A percentile compares a stretch with the other conserved stretches of the same genome.
Evolutionary conservation across 1,284 basidiomycete species (phyloP).

Genomic region (Ustilago shanxiensis): DNA sequence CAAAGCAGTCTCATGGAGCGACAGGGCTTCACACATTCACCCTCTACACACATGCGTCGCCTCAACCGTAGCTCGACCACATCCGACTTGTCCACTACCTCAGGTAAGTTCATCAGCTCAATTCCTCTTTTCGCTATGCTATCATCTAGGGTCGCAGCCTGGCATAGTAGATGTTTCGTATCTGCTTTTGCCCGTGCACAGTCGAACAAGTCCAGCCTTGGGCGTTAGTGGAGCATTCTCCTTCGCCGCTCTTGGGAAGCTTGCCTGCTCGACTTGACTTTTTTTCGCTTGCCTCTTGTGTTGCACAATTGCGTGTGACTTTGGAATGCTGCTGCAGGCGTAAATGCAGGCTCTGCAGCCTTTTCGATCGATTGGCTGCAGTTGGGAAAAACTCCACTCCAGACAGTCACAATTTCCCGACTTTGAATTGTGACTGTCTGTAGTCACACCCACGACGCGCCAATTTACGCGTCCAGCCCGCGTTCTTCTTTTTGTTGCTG

Average conservation of each 20-base stretch:
- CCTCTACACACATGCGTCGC: slow-evolving; percentile 15
- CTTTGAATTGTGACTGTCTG: neutral
- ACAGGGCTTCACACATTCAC: slow-evolving; percentile 13
- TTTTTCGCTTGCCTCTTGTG: neutral
- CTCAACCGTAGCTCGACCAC: slow-evolving; percentile 44
- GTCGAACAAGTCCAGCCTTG: neutral
- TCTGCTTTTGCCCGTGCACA: neutral
- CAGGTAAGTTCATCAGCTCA: slow-evolving; percentile 24
- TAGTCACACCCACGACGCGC: slow-evolving; percentile 39
- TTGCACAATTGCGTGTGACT: neutral
- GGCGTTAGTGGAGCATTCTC: neutral
- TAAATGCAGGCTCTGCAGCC: slow-evolving; percentile 5
- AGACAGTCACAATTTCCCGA: slow-evolving; percentile 21
- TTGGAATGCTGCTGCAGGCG: slow-evolving; percentile 10
- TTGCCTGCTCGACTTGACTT: slow-evolving; percentile 6
- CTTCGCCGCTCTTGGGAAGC: neutral
- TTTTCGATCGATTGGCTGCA: slow-evolving; percentile 25
- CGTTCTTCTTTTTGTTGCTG: neutral
- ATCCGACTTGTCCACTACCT: slow-evolving; percentile 30
- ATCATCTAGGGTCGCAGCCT: neutral
- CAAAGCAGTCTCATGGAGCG: slow-evolving; percentile 51
- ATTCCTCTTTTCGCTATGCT: too few species aligned
- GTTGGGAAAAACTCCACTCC: slow-evolving; percentile 1
- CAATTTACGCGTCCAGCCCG: slow-evolving; percentile 46
- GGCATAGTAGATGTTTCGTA: neutral